phyloP scores from a whole-genome alignment of 1,284 basidiomycete genomes.

The Mycena sp. region DNA sequence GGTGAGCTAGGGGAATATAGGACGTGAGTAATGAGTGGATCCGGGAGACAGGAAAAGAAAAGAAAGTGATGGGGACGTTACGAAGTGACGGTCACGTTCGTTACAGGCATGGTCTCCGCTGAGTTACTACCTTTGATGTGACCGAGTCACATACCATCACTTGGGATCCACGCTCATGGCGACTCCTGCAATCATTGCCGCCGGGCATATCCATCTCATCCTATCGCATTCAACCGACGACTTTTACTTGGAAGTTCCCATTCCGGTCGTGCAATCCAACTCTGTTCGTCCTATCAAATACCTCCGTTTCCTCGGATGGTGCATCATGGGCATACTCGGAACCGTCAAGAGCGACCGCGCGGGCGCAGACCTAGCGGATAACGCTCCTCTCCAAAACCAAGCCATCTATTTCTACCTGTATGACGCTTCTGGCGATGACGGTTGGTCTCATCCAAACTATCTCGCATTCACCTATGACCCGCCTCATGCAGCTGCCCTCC shows the following conservation, averaged over 20 bases:
- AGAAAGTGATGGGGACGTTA: too few relatives aligned
- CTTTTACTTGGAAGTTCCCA: neutral
- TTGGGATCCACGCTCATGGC: too few relatives aligned
- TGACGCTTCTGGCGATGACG: neutral
- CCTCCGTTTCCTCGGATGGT: constrained; percentile 1
- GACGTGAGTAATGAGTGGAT: too few relatives aligned
- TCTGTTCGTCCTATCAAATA: neutral
- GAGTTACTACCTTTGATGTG: too few relatives aligned
- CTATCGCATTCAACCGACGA: neutral
- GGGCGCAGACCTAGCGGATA: neutral
- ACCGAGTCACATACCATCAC: too few relatives aligned
- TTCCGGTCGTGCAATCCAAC: neutral
- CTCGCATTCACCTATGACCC: constrained; percentile 1
- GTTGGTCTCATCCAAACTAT: neutral
- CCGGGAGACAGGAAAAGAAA: too few relatives aligned
- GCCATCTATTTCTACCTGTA: neutral
- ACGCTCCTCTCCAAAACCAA: too few relatives aligned
- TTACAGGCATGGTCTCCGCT: too few relatives aligned
- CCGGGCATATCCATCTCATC: neutral
- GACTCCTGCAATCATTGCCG: too few relatives aligned
- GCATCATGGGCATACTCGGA: neutral
- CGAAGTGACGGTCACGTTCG: too few relatives aligned
- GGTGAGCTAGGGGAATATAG: too few relatives aligned
- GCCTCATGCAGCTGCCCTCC: constrained; percentile 7
- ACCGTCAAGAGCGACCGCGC: neutral